phyloP scores from a whole-genome alignment of 169 alveolate species.

The Plasmodium billcollinsi region DNA sequence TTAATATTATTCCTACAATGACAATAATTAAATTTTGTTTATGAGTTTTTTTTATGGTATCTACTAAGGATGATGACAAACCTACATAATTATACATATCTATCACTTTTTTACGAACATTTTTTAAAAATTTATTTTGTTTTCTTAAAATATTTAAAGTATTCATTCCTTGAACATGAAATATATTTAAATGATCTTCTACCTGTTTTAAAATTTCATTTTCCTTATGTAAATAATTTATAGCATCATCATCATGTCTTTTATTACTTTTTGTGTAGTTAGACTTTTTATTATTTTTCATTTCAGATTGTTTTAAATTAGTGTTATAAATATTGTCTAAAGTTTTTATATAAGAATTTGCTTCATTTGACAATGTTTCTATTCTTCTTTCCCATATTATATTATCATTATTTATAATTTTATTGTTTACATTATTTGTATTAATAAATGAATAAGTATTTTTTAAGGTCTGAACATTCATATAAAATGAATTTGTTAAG shows the following conservation, averaged over 20 bases:
- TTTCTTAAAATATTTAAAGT: constrained; percentile 51
- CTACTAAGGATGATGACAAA: constrained; percentile 46
- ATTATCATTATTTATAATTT: constrained; percentile 33
- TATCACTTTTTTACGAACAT: constrained; percentile 61
- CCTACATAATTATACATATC: constrained; percentile 67
- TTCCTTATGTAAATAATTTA: constrained; percentile 58
- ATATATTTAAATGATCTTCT: constrained; percentile 49
- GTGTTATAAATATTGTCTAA: constrained; percentile 46
- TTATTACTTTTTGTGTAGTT: constrained; percentile 1
- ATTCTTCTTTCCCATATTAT: constrained; percentile 65
- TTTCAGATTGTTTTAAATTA: constrained; percentile 31
- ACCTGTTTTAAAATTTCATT: constrained; percentile 56
- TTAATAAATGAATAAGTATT: constrained; percentile 51
- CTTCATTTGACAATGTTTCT: constrained; percentile 57
- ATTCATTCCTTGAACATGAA: constrained; percentile 57
- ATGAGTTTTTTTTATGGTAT: constrained; percentile 43
- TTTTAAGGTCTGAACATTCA: constrained; percentile 59
- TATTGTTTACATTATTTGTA: constrained; percentile 40
- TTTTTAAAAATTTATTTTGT: constrained; percentile 69
- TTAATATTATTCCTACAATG: constrained; percentile 38
- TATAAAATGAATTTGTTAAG: constrained; percentile 60
- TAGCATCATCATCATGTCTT: constrained; percentile 3
- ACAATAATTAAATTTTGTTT: constrained; percentile 66
- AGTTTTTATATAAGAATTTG: constrained; percentile 56
- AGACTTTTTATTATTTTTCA: constrained; percentile 15